phyloP scores from a whole-genome alignment of 768 basidiomycete species.

The Phlebiopsis gigantea region DNA sequence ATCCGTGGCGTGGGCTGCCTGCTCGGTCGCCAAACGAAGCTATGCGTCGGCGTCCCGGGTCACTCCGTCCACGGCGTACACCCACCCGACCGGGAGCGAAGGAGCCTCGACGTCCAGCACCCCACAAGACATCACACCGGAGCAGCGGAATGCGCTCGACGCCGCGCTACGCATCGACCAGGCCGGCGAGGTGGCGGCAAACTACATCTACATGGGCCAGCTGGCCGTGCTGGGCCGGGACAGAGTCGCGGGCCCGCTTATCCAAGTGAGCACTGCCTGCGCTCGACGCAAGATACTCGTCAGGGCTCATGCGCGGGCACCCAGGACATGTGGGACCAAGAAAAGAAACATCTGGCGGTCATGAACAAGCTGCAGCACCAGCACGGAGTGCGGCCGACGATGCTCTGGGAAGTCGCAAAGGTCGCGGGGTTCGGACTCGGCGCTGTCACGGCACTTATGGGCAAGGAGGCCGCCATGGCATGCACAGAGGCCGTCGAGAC shows the following conservation, averaged over 20 bases:
- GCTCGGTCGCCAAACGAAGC: background rate
- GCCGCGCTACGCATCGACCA: slow-evolving; percentile 86
- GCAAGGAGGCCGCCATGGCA: slow-evolving; percentile 94
- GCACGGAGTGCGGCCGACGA: slow-evolving; percentile 79
- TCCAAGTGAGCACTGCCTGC: slow-evolving; percentile 3
- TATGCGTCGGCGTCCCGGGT: slow-evolving; percentile 1
- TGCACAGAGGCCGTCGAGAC: slow-evolving; percentile 98
- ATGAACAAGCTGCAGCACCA: slow-evolving; percentile 84
- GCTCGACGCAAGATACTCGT: background rate
- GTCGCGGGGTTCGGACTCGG: slow-evolving; percentile 85
- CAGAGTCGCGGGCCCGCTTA: slow-evolving; percentile 49
- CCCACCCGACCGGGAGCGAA: slow-evolving; percentile 28
- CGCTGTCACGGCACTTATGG: slow-evolving; percentile 78
- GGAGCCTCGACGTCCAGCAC: slow-evolving; percentile 47
- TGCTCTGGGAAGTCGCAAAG: slow-evolving; percentile 81
- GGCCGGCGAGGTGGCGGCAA: slow-evolving; percentile 92
- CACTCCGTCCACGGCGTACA: slow-evolving; percentile 45
- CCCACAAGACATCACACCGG: slow-evolving; percentile 43
- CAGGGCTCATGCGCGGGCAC: background rate
- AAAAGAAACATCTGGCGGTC: slow-evolving; percentile 83
- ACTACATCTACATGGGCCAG: slow-evolving; percentile 93
- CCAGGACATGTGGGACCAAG: slow-evolving; percentile 97
- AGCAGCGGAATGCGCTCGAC: slow-evolving; percentile 50
- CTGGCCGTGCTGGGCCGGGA: slow-evolving; percentile 65
- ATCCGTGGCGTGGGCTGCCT: background rate